These are phyloP conservation scores for Cryphonectria naterciae DNA, from an alignment of 2,329 filamentous ascomycete genomes.

Conservation along the genomic window DNA sequence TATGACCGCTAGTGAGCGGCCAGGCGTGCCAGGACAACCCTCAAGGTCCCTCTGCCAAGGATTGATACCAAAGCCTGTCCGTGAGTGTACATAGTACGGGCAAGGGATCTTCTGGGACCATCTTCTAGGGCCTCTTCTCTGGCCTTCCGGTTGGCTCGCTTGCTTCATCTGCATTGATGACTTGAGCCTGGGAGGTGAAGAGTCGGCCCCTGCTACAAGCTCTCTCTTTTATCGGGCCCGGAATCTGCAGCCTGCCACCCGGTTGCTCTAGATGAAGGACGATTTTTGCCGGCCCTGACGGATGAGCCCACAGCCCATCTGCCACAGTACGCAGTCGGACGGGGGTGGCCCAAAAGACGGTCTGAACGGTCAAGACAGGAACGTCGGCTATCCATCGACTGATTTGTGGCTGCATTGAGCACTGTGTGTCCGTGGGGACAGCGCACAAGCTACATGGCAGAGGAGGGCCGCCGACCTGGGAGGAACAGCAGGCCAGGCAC, in stretches of 20 bases:
- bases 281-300: not conserved
- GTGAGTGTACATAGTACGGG: not conserved
- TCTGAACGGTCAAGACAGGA: slow-evolving; percentile 28
- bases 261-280: slow-evolving; percentile 1
- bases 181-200: not conserved
- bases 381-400: slow-evolving; percentile 14
- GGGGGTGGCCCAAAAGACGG: slow-evolving; percentile 28
- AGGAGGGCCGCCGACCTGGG: not conserved
- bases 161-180: not conserved
- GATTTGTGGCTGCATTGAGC: not conserved
- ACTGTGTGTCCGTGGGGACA: slow-evolving; percentile 19
- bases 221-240: slow-evolving; percentile 4
- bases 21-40: not conserved
- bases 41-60: slow-evolving; percentile 5
- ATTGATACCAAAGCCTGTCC: slow-evolving; percentile 4
- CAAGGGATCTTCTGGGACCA: not conserved
- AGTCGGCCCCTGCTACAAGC: slow-evolving; percentile 1
- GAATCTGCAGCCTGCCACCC: not conserved
- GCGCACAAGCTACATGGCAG: not conserved
- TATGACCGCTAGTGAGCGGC: not conserved
- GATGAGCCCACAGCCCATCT: slow-evolving; percentile 12
- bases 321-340: not conserved
- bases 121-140: not conserved
- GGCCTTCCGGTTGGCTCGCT: slow-evolving; percentile 4
- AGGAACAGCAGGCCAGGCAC: slow-evolving; percentile 11